A percentile compares a stretch with the other conserved stretches of the same genome.
phyloP scores from a whole-genome alignment of 1,139 yeast genomes.

The Pichia inconspicua region DNA sequence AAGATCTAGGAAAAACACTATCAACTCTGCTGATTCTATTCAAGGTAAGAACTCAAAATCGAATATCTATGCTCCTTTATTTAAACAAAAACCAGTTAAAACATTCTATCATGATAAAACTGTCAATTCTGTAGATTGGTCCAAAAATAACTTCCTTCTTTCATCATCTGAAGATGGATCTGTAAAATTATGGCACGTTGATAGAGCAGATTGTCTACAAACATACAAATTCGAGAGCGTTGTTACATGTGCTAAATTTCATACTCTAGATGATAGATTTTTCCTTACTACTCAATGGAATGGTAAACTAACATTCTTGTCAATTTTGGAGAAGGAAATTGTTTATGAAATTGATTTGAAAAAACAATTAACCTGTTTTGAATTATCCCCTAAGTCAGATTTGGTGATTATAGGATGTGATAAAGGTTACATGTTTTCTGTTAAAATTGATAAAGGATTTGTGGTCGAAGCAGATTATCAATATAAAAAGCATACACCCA shows the following conservation, averaged over 20 bases:
- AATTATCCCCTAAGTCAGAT: constrained; percentile 63
- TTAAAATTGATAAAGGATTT: constrained; percentile 54
- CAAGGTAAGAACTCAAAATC: constrained; percentile 4
- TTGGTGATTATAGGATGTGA: constrained; percentile 73
- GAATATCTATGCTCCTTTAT: constrained; percentile 62
- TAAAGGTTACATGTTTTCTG: constrained; percentile 57
- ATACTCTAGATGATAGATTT: constrained; percentile 82
- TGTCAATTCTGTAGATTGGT: constrained; percentile 76
- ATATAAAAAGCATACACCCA: constrained; percentile 32
- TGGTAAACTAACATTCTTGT: constrained; percentile 73
- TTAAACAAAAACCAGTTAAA: constrained; percentile 59
- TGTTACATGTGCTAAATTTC: constrained; percentile 76
- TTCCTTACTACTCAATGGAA: constrained; percentile 81
- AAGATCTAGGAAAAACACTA: constrained; percentile 5
- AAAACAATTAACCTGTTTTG: constrained; percentile 57
- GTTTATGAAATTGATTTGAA: constrained; percentile 33
- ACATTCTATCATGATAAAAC: constrained; percentile 59
- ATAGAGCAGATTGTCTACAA: constrained; percentile 53
- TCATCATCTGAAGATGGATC: constrained; percentile 85
- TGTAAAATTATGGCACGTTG: constrained; percentile 79
- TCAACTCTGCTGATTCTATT: constrained; percentile 1
- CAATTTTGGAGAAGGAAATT: constrained; percentile 68
- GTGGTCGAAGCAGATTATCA: constrained; percentile 49
- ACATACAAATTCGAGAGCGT: constrained; percentile 70
- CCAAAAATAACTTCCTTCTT: constrained; percentile 72